Evolutionary conservation across 2,329 filamentous ascomycete genomes (phyloP).

Genomic region (Penicillium frequentans): DNA sequence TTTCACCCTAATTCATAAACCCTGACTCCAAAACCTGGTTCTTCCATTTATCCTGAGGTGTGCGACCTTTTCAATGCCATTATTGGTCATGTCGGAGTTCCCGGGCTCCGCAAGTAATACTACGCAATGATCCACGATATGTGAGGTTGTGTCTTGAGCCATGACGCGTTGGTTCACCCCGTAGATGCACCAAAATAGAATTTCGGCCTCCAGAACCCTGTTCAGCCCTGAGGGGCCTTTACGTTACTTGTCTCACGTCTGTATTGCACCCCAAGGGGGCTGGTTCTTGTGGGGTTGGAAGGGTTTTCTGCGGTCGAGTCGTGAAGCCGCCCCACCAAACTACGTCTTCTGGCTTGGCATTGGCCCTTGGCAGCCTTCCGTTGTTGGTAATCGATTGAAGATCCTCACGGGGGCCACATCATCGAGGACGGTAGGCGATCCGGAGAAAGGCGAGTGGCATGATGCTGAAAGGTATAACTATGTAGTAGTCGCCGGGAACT

Average conservation of each 20-base stretch:
- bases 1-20: background rate
- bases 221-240: background rate
- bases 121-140: background rate
- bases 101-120: background rate
- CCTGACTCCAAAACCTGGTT: background rate
- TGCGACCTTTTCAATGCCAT: background rate
- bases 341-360: background rate
- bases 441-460: background rate
- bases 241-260: background rate
- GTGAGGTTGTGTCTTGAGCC: background rate
- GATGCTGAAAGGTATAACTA: background rate
- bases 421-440: background rate
- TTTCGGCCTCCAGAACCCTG: background rate
- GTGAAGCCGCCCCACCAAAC: background rate
- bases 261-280: background rate
- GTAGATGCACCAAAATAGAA: background rate
- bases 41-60: background rate
- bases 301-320: background rate
- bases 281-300: background rate
- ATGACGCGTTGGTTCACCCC: background rate
- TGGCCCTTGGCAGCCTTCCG: background rate
- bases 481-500: too few relatives aligned
- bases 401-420: background rate
- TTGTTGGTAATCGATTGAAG: background rate
- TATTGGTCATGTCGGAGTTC: background rate